Base-by-base conservation (phyloP, 1,139 yeast species). In the Candida tropicalis region DNA sequence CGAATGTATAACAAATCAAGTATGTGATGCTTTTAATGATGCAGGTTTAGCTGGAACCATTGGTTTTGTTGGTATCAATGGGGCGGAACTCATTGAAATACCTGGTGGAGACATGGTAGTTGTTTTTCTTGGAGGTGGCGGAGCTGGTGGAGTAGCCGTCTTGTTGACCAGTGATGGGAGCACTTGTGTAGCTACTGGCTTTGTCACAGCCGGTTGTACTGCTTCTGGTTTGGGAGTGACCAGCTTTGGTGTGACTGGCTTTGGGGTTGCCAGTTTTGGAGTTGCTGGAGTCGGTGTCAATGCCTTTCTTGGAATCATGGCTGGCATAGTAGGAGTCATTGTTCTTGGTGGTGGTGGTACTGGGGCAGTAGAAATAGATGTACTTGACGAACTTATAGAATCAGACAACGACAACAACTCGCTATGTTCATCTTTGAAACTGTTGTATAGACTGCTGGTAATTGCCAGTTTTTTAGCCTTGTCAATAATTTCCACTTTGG, bases 401-500 rank as follows among this genome's bases (percentile, higher is more conserved):
- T 15, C n/a, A 10, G 33, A 17, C 15, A 32, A 32, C 12, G 35
- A 32, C 15, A 35, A 13, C 18, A 35, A 24, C 11, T 35, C 38
- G 16, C 31, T 27, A 15, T 27, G 2, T 6, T 27, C 31, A 15
- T 27, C 31, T 15, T 27, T 27, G 31, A 27, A 27, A 15, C 13
- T 27, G 16, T 9, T n/a, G 31, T 27, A 27, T 4, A 27, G 16
- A 10, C 31, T 27, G 18, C 12, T 12, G 9, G 26, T 9, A 6
- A 23, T 24, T 16, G n/a, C 26, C 22, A 23, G 42, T 47, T 65
- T 70, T 53, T 63, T 67, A 3, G 47, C 54, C 26, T 62, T 63
- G 51, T 89, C 84, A 26, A 89, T 73, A 43, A 84, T 76, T 50
- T 79, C 81, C 33, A 86, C 85, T 38, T 66, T 73, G n/a, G 87